A percentile compares a stretch with the other conserved stretches of the same genome.
phyloP scores from a whole-genome alignment of 805 yeast species.

The Saturnispora ahearnii region DNA sequence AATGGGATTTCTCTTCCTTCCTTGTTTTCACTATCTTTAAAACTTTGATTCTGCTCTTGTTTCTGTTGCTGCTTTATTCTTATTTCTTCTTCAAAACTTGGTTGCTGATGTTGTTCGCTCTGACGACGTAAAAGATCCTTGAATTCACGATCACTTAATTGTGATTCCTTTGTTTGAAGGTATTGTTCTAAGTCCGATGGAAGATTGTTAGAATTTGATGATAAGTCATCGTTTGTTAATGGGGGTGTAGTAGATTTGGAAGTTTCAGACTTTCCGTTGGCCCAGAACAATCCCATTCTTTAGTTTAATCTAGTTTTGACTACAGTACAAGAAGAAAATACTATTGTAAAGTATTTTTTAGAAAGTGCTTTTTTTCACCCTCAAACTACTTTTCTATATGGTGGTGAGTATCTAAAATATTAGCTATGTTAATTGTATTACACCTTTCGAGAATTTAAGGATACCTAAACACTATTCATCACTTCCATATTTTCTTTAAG shows the following conservation, averaged over 20 bases:
- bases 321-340: neutral
- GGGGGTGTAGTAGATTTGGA: neutral
- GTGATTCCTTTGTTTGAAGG: constrained; percentile 20
- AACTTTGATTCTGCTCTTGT: neutral
- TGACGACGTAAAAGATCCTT: constrained; percentile 17
- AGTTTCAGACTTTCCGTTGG: constrained; percentile 4
- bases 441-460: neutral
- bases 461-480: neutral
- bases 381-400: neutral
- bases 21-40: neutral
- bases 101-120: constrained; percentile 4
- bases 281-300: constrained; percentile 16
- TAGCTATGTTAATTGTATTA: neutral
- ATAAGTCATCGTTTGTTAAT: neutral
- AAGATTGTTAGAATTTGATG: constrained; percentile 6
- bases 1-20: neutral
- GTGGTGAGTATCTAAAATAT: neutral
- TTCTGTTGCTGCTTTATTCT: constrained; percentile 1
- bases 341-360: neutral
- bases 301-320: neutral
- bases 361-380: neutral
- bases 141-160: constrained; percentile 26
- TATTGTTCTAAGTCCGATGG: constrained; percentile 22
- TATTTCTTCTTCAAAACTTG: constrained; percentile 7
- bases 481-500: neutral